A percentile compares a stretch with the other conserved stretches of the same genome.
Evolutionary conservation across 2,329 filamentous ascomycete species (phyloP).

Genomic region (Colletotrichum neosansevieriae): DNA sequence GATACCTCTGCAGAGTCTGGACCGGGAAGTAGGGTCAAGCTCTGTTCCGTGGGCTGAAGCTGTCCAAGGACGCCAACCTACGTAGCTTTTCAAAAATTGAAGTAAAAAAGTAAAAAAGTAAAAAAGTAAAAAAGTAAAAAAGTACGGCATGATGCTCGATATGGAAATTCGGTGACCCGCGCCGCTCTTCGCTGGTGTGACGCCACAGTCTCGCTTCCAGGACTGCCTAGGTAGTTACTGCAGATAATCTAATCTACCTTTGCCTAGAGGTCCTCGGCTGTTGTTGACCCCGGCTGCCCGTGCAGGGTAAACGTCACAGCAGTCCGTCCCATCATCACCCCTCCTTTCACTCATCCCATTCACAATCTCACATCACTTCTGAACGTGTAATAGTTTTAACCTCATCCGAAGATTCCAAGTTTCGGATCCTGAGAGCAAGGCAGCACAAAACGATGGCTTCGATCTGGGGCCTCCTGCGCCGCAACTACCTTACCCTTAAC

Average conservation of each 20-base stretch:
- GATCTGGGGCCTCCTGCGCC: conserved; percentile 25
- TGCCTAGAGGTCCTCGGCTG: too few relatives aligned
- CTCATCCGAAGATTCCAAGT: too few relatives aligned
- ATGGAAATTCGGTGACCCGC: neutral
- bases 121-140: conserved; percentile 27
- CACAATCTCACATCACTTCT: too few relatives aligned
- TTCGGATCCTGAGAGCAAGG: too few relatives aligned
- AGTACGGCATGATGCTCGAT: neutral
- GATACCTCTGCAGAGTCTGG: conserved; percentile 37
- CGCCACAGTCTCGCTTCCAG: neutral
- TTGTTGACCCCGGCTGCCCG: too few relatives aligned
- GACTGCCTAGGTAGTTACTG: too few relatives aligned
- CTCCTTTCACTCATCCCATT: too few relatives aligned
- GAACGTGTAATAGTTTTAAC: too few relatives aligned
- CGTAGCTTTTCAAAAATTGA: conserved; percentile 29
- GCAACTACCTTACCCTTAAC: conserved; percentile 26
- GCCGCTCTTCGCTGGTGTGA: neutral
- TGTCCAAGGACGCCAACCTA: conserved; percentile 33
- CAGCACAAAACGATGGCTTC: conserved; percentile 20
- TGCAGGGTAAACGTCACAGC: too few relatives aligned
- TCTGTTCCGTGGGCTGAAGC: conserved; percentile 30
- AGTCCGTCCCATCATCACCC: too few relatives aligned
- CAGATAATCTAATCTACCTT: too few relatives aligned
- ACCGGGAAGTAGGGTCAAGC: conserved; percentile 21
- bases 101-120: too few relatives aligned